phyloP scores from a whole-genome alignment of 2,329 filamentous ascomycete species.

The Pseudocercospora pini-densiflorae region DNA sequence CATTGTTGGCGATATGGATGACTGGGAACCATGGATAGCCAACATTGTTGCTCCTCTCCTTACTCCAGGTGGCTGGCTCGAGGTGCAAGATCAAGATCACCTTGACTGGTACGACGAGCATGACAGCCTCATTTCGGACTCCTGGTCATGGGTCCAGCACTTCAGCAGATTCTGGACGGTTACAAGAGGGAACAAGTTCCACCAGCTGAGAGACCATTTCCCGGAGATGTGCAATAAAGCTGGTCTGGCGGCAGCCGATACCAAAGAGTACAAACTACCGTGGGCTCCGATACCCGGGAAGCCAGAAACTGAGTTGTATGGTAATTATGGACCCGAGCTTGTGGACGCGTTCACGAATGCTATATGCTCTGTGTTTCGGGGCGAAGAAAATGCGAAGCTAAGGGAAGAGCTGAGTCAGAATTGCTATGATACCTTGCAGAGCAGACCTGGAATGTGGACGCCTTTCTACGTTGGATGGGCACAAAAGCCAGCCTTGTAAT shows the following conservation, averaged over 20 bases:
- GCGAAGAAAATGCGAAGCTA: neutral
- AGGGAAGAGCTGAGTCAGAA: neutral
- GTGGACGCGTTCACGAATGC: neutral
- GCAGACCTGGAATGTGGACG: neutral
- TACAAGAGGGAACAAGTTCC: constrained; percentile 3
- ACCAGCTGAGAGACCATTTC: neutral
- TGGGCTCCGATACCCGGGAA: constrained; percentile 5
- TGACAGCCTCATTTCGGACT: neutral
- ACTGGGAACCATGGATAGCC: constrained; percentile 16
- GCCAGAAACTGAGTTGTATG: constrained; percentile 9
- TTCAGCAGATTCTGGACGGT: neutral
- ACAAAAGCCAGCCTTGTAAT: neutral
- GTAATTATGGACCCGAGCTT: neutral
- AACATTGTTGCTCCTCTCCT: constrained; percentile 7
- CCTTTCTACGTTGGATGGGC: neutral
- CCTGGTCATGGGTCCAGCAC: constrained; percentile 11
- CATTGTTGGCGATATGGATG: constrained; percentile 14
- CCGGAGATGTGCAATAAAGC: neutral
- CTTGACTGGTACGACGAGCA: constrained; percentile 10
- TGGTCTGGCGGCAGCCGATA: constrained; percentile 4
- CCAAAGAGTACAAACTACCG: neutral
- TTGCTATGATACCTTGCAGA: neutral
- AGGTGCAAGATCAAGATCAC: constrained; percentile 17
- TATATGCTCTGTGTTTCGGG: neutral
- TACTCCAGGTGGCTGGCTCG: constrained; percentile 13